Conservation (phyloP, 2,329 filamentous ascomycete species). For the Fusarium verrucosum region DNA sequence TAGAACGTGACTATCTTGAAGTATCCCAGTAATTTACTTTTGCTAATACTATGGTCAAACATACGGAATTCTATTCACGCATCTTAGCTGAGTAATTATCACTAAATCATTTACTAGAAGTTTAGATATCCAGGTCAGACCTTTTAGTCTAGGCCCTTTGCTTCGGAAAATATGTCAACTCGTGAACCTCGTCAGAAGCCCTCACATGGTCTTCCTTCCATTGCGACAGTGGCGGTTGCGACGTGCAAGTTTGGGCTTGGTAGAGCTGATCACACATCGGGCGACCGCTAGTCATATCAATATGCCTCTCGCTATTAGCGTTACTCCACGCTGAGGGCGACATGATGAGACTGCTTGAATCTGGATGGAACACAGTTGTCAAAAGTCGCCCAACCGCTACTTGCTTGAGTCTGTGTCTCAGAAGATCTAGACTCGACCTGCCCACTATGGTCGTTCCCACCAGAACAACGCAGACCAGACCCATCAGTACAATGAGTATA, state of each 20-base stretch:
- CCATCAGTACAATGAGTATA: constrained; percentile 14
- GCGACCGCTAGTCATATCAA: constrained; percentile 10
- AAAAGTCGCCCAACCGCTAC: constrained; percentile 31
- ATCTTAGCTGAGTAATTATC: no score
- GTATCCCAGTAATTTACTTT: no score
- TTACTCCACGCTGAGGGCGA: constrained; percentile 23
- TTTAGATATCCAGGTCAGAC: no score
- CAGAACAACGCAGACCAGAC: neutral
- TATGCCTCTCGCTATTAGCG: constrained; percentile 13
- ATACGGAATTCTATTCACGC: no score
- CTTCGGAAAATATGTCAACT: neutral
- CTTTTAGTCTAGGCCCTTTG: no score
- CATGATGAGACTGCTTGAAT: constrained; percentile 28
- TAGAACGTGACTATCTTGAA: no score
- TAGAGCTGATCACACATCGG: neutral
- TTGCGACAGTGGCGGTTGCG: neutral
- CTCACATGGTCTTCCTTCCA: neutral
- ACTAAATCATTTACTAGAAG: no score
- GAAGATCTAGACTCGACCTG: constrained; percentile 13
- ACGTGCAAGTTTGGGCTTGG: neutral
- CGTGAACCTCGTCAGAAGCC: neutral
- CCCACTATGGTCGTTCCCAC: neutral
- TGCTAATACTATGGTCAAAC: no score
- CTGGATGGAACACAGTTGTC: constrained; percentile 25
- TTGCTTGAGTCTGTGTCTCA: constrained; percentile 29